Evolutionary conservation across 2,329 filamentous ascomycete genomes (phyloP).

Genomic region (Neofusicoccum parvum): DNA sequence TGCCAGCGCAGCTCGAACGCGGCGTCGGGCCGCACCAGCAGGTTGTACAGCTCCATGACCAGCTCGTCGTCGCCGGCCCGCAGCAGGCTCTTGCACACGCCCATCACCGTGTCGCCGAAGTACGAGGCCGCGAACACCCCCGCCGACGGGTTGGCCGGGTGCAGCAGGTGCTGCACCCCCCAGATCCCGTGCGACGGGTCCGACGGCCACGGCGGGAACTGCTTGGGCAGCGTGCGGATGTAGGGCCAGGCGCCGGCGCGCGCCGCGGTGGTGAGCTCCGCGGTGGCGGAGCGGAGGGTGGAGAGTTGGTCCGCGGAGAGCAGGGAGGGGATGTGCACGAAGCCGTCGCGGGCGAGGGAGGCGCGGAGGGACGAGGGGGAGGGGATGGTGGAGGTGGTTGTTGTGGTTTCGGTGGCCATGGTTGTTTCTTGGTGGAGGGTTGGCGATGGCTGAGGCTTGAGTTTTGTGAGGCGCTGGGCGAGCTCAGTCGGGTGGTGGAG

Average conservation of each 20-base stretch:
- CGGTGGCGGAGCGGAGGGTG: conserved; percentile 62
- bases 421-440: not conserved
- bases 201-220: conserved; percentile 84
- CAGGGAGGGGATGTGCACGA: conserved; percentile 69
- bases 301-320: conserved; percentile 60
- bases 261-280: conserved; percentile 61
- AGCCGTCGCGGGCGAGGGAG: conserved; percentile 71
- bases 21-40: conserved; percentile 71
- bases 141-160: conserved; percentile 67
- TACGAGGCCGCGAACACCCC: conserved; percentile 68
- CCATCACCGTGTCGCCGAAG: conserved; percentile 60
- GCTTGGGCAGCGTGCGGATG: conserved; percentile 82
- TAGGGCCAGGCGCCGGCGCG: conserved; percentile 76
- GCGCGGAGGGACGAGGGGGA: conserved; percentile 48
- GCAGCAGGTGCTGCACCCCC: conserved; percentile 84
- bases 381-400: conserved; percentile 20
- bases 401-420: not conserved
- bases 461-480: not conserved
- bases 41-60: conserved; percentile 86
- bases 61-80: conserved; percentile 57
- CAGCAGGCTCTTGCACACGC: conserved; percentile 55
- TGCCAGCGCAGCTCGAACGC: conserved; percentile 83
- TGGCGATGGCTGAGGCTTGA: not conserved
- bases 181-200: conserved; percentile 70
- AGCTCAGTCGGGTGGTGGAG: not conserved